phyloP scores from a whole-genome alignment of 768 basidiomycete species.

The Mycena kentingensis region DNA sequence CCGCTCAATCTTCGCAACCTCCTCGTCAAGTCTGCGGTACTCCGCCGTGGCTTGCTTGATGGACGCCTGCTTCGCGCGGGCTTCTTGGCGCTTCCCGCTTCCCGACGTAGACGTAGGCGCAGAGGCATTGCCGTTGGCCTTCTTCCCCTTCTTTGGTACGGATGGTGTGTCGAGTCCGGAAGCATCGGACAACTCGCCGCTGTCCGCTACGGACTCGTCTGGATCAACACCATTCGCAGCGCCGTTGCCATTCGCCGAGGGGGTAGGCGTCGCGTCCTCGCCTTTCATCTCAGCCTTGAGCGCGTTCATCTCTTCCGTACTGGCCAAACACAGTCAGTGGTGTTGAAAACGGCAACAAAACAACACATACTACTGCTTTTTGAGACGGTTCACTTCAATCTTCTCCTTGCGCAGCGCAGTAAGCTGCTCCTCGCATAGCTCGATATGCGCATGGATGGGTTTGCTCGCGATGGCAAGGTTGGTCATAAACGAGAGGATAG shows the following conservation, averaged over 20 bases:
- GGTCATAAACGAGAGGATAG: conserved; percentile 85
- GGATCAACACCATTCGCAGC: conserved; percentile 49
- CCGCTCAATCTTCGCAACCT: conserved; percentile 79
- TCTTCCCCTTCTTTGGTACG: conserved; percentile 62
- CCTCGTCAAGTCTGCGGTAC: conserved; percentile 83
- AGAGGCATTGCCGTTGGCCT: conserved; percentile 59
- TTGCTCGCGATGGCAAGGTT: conserved; percentile 91
- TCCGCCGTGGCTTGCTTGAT: conserved; percentile 82
- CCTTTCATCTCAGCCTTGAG: conserved; percentile 62
- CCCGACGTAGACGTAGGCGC: too few species aligned
- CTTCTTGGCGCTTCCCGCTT: conserved; percentile 74
- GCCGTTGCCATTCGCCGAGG: conserved; percentile 27
- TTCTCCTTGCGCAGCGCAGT: conserved; percentile 94
- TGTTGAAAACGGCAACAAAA: conserved; percentile 15
- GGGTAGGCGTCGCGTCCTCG: conserved; percentile 39
- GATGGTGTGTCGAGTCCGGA: conserved; percentile 60
- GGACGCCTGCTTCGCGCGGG: conserved; percentile 74
- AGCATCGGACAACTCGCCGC: conserved; percentile 74
- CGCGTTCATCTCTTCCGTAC: conserved; percentile 72
- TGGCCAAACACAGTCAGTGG: too few species aligned
- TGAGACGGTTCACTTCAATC: conserved; percentile 89
- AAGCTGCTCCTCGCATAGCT: conserved; percentile 83
- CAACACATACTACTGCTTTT: conserved; percentile 79
- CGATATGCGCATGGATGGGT: conserved; percentile 85
- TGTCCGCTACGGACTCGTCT: conserved; percentile 62